Percentiles rank a stretch among this genome's conserved stretches.
These are phyloP conservation scores for Helianthus tuberosus DNA, from an alignment of 129 eudicot genomes.

Conservation along the genomic window DNA sequence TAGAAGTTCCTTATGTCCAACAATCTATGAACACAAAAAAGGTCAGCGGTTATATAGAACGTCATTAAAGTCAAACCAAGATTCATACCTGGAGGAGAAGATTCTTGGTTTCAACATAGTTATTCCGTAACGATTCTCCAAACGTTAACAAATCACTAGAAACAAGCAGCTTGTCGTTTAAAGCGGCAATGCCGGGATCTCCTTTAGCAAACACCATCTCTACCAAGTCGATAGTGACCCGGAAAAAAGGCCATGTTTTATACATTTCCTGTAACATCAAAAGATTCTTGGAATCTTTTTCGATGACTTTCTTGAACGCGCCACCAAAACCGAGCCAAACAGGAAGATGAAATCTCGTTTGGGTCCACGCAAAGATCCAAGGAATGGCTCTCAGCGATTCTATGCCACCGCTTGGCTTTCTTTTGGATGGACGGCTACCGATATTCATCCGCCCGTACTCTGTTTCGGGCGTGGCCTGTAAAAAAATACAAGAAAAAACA, in stretches of 20 bases:
- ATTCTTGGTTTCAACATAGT: constrained; percentile 68
- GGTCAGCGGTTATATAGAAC: background rate
- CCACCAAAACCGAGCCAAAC: constrained; percentile 99
- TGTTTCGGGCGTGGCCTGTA: constrained; percentile 88
- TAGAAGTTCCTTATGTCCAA: constrained; percentile 84
- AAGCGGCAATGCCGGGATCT: constrained; percentile 83
- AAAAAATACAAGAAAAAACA: constrained; percentile 2
- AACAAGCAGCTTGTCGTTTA: constrained; percentile 86
- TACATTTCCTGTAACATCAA: constrained; percentile 88
- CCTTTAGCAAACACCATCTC: constrained; percentile 99
- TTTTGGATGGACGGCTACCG: constrained; percentile 94
- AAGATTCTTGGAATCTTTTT: constrained; percentile 61
- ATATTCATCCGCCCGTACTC: constrained; percentile 97
- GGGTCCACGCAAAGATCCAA: constrained; percentile 99
- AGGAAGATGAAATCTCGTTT: constrained; percentile 95
- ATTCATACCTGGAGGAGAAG: constrained; percentile 76
- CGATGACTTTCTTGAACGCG: constrained; percentile 72
- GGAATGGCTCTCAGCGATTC: constrained; percentile 97
- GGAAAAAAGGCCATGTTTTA: constrained; percentile 92
- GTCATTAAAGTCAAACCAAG: background rate
- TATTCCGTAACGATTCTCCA: constrained; percentile 70
- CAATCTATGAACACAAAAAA: constrained; percentile 50
- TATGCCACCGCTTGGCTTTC: constrained; percentile 94
- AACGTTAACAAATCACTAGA: constrained; percentile 72
- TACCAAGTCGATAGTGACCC: constrained; percentile 90